A percentile compares a stretch with the other conserved stretches of the same genome.
These are phyloP conservation scores for Cryptomeria japonica DNA, from an alignment of 75 land plant species.

Conservation along the genomic window DNA sequence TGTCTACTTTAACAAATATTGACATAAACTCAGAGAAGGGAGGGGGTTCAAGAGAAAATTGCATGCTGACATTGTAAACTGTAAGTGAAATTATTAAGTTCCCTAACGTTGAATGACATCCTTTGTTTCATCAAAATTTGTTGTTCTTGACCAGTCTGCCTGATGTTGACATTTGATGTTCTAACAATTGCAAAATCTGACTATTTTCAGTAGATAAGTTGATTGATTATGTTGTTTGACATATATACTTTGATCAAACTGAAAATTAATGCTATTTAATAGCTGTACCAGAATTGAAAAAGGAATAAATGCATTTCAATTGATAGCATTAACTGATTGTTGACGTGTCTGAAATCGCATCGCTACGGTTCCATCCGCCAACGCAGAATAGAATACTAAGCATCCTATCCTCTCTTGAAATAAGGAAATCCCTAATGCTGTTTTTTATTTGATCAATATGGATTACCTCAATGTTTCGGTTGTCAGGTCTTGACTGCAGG, in stretches of 20 bases:
- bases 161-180: neutral
- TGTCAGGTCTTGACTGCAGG: too few relatives aligned
- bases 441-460: too few relatives aligned
- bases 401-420: too few relatives aligned
- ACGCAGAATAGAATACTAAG: too few relatives aligned
- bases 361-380: too few relatives aligned
- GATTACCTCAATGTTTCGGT: too few relatives aligned
- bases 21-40: neutral
- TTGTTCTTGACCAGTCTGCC: neutral
- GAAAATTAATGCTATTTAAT: neutral
- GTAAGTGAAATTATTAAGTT: neutral
- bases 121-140: neutral
- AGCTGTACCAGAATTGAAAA: neutral
- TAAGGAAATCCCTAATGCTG: too few relatives aligned
- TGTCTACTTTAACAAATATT: neutral
- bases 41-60: neutral
- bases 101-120: neutral
- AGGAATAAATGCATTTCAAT: neutral
- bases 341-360: too few relatives aligned
- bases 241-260: neutral
- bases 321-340: neutral
- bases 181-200: neutral
- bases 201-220: neutral
- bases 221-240: neutral
- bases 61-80: neutral